A percentile compares a stretch with the other conserved stretches of the same genome.
These are phyloP conservation scores for Gastrolobium bilobum DNA, from an alignment of 306 rosid species.

Conservation along the genomic window DNA sequence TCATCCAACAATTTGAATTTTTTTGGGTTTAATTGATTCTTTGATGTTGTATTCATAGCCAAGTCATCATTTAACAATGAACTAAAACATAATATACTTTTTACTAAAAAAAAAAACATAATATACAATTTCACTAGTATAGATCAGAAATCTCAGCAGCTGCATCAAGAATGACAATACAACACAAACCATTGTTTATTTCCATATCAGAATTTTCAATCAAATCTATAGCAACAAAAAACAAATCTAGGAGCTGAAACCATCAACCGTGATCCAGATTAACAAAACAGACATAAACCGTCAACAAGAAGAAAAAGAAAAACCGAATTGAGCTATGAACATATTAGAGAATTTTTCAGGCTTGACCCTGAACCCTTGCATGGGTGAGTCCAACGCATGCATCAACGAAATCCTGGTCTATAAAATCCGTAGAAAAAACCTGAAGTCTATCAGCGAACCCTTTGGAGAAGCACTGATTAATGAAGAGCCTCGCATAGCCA, in stretches of 20 bases:
- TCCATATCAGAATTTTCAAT: slow-evolving; percentile 2
- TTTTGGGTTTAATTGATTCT: too few species aligned
- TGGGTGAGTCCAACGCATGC: slow-evolving; percentile 79
- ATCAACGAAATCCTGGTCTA: slow-evolving; percentile 85
- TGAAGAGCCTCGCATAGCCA: slow-evolving; percentile 74
- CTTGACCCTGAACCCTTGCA: slow-evolving; percentile 78
- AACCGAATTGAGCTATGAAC: background rate
- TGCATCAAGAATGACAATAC: background rate
- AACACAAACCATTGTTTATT: background rate
- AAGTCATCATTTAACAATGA: too few species aligned
- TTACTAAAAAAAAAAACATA: too few species aligned
- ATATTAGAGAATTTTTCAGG: slow-evolving; percentile 38
- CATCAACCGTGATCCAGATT: slow-evolving; percentile 6
- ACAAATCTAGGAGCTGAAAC: background rate
- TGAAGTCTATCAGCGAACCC: slow-evolving; percentile 72
- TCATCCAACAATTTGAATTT: too few species aligned
- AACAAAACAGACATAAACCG: background rate
- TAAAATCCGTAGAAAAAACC: slow-evolving; percentile 81
- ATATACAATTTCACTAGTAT: too few species aligned
- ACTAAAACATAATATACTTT: too few species aligned
- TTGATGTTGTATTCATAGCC: too few species aligned
- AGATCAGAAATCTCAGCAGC: too few species aligned
- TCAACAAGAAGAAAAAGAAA: background rate
- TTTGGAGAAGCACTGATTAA: slow-evolving; percentile 66
- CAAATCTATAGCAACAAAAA: background rate